These are phyloP conservation scores for Dryas octopetala DNA, from an alignment of 306 rosid species.

Conservation along the genomic window DNA sequence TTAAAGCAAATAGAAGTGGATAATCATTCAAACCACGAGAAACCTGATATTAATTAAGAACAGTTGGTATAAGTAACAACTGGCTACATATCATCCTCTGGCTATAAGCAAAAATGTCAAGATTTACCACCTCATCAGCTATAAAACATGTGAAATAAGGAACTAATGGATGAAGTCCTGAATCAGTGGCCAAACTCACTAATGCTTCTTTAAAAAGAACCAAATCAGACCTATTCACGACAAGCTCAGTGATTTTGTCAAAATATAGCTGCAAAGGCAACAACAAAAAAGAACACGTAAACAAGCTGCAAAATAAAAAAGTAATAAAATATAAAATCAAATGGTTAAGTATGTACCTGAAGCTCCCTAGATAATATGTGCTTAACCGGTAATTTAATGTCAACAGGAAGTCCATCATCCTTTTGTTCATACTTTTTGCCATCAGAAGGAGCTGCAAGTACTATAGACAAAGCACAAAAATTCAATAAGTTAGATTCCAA, in stretches of 20 bases:
- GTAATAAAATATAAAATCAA: not conserved
- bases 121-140: slow-evolving; percentile 73
- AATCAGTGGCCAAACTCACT: slow-evolving; percentile 81
- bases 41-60: slow-evolving; percentile 55
- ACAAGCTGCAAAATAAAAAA: not conserved
- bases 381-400: slow-evolving; percentile 80
- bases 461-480: slow-evolving; percentile 32
- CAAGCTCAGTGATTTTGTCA: slow-evolving; percentile 71
- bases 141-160: slow-evolving; percentile 85
- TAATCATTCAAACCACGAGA: slow-evolving; percentile 65
- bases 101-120: slow-evolving; percentile 18
- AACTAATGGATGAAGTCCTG: slow-evolving; percentile 94
- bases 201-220: slow-evolving; percentile 68
- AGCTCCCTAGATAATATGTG: slow-evolving; percentile 84
- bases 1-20: slow-evolving; percentile 64
- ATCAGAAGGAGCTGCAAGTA: slow-evolving; percentile 63
- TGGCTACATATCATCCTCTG: slow-evolving; percentile 1
- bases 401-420: slow-evolving; percentile 69
- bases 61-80: slow-evolving; percentile 4
- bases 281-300: slow-evolving; percentile 20
- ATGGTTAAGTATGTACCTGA: slow-evolving; percentile 49
- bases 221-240: slow-evolving; percentile 57
- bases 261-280: slow-evolving; percentile 71
- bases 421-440: slow-evolving; percentile 58
- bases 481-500: slow-evolving; percentile 2